Percentiles rank a stretch among this genome's conserved stretches.
These are phyloP conservation scores for Wilhelminamyces savonicus DNA, from an alignment of 805 yeast species.

Conservation along the genomic window DNA sequence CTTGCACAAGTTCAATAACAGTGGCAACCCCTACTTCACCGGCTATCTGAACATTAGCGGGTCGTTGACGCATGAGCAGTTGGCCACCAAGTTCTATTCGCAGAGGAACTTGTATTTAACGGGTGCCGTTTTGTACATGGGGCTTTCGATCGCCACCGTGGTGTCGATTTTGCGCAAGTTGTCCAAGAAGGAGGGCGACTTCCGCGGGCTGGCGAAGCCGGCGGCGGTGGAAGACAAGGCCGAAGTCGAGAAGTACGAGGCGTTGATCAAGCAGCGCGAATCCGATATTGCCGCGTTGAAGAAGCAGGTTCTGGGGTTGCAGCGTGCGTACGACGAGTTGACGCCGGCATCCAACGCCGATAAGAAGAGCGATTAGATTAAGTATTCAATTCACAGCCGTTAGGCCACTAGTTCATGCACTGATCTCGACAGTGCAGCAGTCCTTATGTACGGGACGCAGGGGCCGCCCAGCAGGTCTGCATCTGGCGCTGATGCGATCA, in stretches of 20 bases:
- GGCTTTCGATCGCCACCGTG: constrained; percentile 49
- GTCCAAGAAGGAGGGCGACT: constrained; percentile 37
- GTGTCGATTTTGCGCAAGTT: constrained; percentile 46
- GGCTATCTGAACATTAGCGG: constrained; percentile 5
- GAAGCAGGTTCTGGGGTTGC: constrained; percentile 47
- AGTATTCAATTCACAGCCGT: too few species aligned
- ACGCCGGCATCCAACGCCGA: constrained; percentile 8
- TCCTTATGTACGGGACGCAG: too few species aligned
- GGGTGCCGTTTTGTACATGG: constrained; percentile 56
- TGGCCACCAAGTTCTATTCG: constrained; percentile 56
- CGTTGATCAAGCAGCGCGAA: constrained; percentile 33
- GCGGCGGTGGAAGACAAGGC: neutral
- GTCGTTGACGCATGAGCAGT: constrained; percentile 38
- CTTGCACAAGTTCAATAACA: constrained; percentile 16
- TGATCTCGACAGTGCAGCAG: too few species aligned
- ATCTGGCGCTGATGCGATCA: too few species aligned
- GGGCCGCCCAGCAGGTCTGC: too few species aligned
- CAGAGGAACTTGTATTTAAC: constrained; percentile 59
- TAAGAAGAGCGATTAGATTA: constrained; percentile 20
- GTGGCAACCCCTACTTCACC: constrained; percentile 16
- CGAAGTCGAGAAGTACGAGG: constrained; percentile 29
- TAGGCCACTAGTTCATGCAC: too few species aligned
- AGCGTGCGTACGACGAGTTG: constrained; percentile 41
- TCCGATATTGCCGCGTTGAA: constrained; percentile 41
- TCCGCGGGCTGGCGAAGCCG: constrained; percentile 11